Evolutionary conservation across 73 alveolate genomes (phyloP), one percentile per base, ranked within the genome.

Genomic region (Tetrahymena thermophila): DNA sequence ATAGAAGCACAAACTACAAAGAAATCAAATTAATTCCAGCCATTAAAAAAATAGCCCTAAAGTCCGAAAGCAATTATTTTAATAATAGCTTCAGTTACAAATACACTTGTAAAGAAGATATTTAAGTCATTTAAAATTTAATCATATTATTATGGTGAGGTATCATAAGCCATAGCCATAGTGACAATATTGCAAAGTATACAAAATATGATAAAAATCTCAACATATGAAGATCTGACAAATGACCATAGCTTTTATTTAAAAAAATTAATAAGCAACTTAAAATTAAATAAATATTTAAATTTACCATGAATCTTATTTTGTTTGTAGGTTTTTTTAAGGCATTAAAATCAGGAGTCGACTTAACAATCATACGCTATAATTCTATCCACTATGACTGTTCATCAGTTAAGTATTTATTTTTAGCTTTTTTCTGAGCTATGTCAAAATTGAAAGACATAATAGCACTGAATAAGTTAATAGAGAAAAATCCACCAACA

Each of bases 21-120:
- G 96, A 99, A 99, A 96, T 99, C 99, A 96, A 98, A 99, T 96
- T 96, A 93, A 94, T 99, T 98, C 99, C 99, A 99, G 10, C 97
- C 96, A 84, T 96, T 96, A 94, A 97, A 95, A 95, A 98, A 97
- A 96, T 99, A 99, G 17, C 97, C 98, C 8, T 17, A 56, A 15
- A 94, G 85, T 14, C 99, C 98, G 93, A 96, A 96, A 16, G 99
- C 99, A 23, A 96, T 93, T 1, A 98, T 56, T 95, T 98, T 98
- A 3, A 99, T 42, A 28, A 98, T 96, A 23, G 98, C 98, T 95
- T 99, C 99, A 13, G 95, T 56, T 23, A 98, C 97, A 96, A 99
- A 99, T n/a, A 98, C 97, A n/a, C 97, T 97, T 23, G 99, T 97
- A 83, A 99, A 99, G 16, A 96, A 57, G 56, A 95, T 37, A 85